Percentiles rank a stretch among this genome's conserved stretches.
phyloP scores from a whole-genome alignment of 2,329 filamentous ascomycete genomes.

The Escovopsis weberi region DNA sequence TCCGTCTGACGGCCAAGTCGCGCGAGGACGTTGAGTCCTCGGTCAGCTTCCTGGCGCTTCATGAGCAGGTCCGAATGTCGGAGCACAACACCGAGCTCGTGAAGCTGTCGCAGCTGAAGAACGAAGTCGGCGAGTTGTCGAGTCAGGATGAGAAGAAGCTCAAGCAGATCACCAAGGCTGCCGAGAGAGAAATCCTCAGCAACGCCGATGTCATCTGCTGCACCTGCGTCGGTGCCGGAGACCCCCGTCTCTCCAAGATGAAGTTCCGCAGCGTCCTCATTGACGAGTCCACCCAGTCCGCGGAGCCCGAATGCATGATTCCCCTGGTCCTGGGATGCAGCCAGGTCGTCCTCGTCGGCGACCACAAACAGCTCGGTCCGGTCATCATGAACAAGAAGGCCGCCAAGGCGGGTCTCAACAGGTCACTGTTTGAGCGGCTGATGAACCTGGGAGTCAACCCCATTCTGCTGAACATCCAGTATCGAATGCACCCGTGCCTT shows the following conservation, averaged over 20 bases:
- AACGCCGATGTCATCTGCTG: conserved; percentile 98
- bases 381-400: conserved; percentile 99
- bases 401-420: conserved; percentile 91
- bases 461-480: conserved; percentile 90
- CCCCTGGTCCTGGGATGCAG: conserved; percentile 94
- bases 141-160: conserved; percentile 98
- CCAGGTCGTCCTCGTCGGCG: conserved; percentile 95
- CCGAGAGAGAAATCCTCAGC: conserved; percentile 85
- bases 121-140: conserved; percentile 76
- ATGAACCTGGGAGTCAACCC: conserved; percentile 83
- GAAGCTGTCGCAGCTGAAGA: conserved; percentile 88
- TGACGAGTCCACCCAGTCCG: conserved; percentile 95
- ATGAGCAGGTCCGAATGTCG: conserved; percentile 95
- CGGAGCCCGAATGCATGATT: conserved; percentile 98
- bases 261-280: conserved; percentile 97
- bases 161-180: conserved; percentile 85
- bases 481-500: conserved; percentile 96
- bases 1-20: conserved; percentile 96
- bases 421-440: conserved; percentile 94
- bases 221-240: conserved; percentile 93
- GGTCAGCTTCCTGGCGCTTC: conserved; percentile 85
- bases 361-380: conserved; percentile 93
- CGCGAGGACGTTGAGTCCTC: conserved; percentile 98
- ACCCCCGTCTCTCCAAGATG: conserved; percentile 89
- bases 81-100: conserved; percentile 88